Conservation (phyloP, 495 filamentous ascomycete genomes). For the Penicillium psychrofluorescens region DNA sequence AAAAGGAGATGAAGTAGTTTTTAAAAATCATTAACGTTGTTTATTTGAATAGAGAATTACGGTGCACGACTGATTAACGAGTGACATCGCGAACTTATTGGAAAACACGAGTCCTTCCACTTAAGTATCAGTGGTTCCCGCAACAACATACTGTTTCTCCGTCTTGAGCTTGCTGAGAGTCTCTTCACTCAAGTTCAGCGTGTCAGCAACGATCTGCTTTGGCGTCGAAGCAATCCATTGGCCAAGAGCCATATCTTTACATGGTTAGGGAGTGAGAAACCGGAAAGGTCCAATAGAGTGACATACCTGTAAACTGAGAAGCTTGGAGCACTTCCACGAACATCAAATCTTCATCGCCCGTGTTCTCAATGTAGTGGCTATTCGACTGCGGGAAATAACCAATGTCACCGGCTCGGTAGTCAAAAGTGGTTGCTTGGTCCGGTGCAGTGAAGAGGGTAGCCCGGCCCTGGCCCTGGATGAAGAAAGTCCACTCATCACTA, state of each 20-base stretch:
- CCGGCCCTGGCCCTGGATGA: slow-evolving; percentile 58
- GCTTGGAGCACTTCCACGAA: slow-evolving; percentile 68
- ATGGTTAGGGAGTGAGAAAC: background rate
- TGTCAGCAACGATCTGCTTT: slow-evolving; percentile 56
- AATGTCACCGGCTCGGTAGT: slow-evolving; percentile 67
- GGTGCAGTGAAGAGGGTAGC: slow-evolving; percentile 60
- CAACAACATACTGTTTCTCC: slow-evolving; percentile 54
- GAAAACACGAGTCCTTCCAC: background rate
- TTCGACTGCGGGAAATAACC: slow-evolving; percentile 59
- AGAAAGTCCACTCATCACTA: slow-evolving; percentile 73
- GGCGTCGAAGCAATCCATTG: slow-evolving; percentile 62
- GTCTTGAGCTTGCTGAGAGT: slow-evolving; percentile 50
- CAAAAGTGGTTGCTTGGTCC: slow-evolving; percentile 56
- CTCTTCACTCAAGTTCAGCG: slow-evolving; percentile 47
- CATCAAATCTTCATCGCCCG: slow-evolving; percentile 57
- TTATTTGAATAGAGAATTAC: too few species aligned
- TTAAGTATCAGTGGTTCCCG: slow-evolving; percentile 19
- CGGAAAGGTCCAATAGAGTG: background rate
- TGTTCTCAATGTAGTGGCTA: slow-evolving; percentile 71
- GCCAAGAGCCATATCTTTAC: slow-evolving; percentile 50
- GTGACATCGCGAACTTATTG: background rate
- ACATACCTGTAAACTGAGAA: slow-evolving; percentile 49
- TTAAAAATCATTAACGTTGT: too few species aligned
- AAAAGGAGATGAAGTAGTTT: too few species aligned
- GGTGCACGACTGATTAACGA: too few species aligned